Percentiles rank a stretch among this genome's conserved stretches.
These are phyloP conservation scores for Ophiocordyceps camponoti-floridani DNA, from an alignment of 2,329 filamentous ascomycete genomes.

Conservation along the genomic window DNA sequence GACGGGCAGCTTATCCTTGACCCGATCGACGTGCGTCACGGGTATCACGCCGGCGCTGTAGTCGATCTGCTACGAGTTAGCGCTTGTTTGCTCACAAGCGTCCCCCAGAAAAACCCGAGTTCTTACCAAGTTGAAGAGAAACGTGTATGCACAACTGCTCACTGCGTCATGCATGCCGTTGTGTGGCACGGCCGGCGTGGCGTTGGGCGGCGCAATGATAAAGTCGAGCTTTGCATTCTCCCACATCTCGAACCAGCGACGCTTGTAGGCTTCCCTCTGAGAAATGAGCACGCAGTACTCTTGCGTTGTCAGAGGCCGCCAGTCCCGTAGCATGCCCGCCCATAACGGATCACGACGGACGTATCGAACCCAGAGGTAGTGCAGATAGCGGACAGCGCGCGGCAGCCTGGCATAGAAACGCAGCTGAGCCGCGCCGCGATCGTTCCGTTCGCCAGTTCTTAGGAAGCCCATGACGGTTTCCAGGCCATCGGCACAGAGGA, in stretches of 20 bases:
- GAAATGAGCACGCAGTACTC: constrained; percentile 73
- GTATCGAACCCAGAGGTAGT: constrained; percentile 82
- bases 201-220: constrained; percentile 70
- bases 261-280: constrained; percentile 60
- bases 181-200: constrained; percentile 76
- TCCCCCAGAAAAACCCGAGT: no score
- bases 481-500: constrained; percentile 75
- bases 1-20: constrained; percentile 45
- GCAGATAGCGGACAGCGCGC: constrained; percentile 59
- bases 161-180: constrained; percentile 73
- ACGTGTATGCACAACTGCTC: constrained; percentile 80
- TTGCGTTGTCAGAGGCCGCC: constrained; percentile 53
- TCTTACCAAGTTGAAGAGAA: constrained; percentile 72
- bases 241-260: constrained; percentile 76
- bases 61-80: constrained; percentile 42
- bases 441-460: constrained; percentile 60
- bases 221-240: constrained; percentile 55
- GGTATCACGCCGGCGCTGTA: constrained; percentile 73
- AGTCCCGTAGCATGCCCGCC: constrained; percentile 59
- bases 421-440: constrained; percentile 61
- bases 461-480: constrained; percentile 63
- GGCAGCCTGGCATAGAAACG: constrained; percentile 56
- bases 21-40: constrained; percentile 64
- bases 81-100: background rate
- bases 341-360: constrained; percentile 57